Evolutionary conservation across 2,329 filamentous ascomycete genomes (phyloP), one percentile per base, ranked within the genome.

Genomic region (Colletotrichum gigasporum): DNA sequence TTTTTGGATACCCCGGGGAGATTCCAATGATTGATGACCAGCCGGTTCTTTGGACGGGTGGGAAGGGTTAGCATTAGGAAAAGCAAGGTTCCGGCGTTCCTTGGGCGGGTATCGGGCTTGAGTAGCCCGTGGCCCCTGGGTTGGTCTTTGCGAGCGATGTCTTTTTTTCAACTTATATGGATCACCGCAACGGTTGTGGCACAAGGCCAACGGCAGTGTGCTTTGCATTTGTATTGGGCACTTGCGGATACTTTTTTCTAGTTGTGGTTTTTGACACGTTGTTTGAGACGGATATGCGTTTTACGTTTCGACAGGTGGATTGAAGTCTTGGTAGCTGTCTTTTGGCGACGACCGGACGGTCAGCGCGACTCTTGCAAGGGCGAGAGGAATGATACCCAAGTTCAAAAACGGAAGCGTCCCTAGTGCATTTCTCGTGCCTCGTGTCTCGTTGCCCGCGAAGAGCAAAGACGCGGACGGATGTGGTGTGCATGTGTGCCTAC

Each of bases 341-440:
- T 30, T 44, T 48, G 34, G 55, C 60, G 55, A n/a, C 39, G 47
- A 47, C 48, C 22, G 22, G n/a, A 52, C 24, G 24, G 32, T 55
- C 41, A 42, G 28, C 48, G 56, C 41, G 56, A 61, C 48, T 64
- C 54, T 34, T 28, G 52, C 48, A 57, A 44, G 45, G 42, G 58
- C 63, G 45, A 65, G 58, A 51, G 63, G 63, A 65, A 65, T 63
- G 63, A 65, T 65, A 65, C 51, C 63, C 63, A 47, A 52, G 51
- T 55, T 44, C 20, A 51, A 52, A 54, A 53, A 14, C 35, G 39
- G 24, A 53, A 41, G 12, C 32, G 30, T 51, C 47, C 47, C 47
- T 51, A 8, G 47, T n/a, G n/a, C n/a, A n/a, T n/a, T n/a, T n/a
- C n/a, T 34, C 7, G 30, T 34, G 30, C 12, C 30, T 34, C n/a